Evolutionary conservation across 164 flowering plant species (phyloP).

Genomic region (Macadamia tetraphylla): DNA sequence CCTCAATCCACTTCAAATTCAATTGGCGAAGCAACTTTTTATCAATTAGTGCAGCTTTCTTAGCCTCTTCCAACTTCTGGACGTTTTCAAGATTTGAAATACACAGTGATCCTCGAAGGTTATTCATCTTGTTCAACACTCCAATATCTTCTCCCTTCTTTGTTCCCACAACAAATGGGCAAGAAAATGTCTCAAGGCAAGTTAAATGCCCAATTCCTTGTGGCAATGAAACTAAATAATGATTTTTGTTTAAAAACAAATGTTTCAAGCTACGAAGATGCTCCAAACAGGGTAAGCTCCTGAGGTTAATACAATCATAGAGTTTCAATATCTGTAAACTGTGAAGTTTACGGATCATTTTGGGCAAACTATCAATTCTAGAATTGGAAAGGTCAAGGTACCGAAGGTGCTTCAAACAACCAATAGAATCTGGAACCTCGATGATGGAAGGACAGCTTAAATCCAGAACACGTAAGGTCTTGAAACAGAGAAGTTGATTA

Average conservation of each 20-base stretch:
- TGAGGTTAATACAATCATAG: not conserved
- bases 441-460: not conserved
- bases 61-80: not conserved
- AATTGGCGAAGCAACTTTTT: constrained; percentile 9
- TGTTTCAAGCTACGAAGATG: not conserved
- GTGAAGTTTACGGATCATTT: not conserved
- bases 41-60: constrained; percentile 4
- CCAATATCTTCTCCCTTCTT: not conserved
- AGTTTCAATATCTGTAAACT: constrained; percentile 7
- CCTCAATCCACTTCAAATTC: constrained; percentile 8
- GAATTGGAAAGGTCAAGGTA: not conserved
- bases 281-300: constrained; percentile 1
- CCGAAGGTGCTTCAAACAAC: constrained; percentile 8
- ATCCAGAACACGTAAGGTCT: not conserved
- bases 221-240: not conserved
- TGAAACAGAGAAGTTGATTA: not conserved
- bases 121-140: constrained; percentile 1
- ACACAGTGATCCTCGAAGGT: constrained; percentile 6
- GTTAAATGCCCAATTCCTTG: not conserved
- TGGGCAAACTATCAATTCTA: not conserved
- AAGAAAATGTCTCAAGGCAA: not conserved
- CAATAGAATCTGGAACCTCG: not conserved
- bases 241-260: not conserved
- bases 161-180: not conserved
- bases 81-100: constrained; percentile 13